Conservation (phyloP, 1,284 basidiomycete species). For the Vanrija humicola region DNA sequence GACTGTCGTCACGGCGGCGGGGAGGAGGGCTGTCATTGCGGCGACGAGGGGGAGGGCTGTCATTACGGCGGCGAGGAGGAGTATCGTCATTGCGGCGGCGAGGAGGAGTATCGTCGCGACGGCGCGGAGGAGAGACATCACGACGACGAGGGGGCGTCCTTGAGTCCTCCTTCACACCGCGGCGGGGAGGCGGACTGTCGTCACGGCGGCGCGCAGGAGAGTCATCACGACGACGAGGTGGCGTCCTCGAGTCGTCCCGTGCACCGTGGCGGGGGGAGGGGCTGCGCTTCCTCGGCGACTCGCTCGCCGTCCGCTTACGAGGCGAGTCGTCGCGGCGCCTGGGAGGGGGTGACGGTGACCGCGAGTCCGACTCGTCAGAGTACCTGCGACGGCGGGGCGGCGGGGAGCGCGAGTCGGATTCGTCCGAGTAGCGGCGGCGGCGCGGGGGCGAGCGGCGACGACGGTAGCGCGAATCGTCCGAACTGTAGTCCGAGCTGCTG, state of each 20-base stretch:
- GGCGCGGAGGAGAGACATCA: conserved; percentile 14
- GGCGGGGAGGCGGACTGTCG: conserved; percentile 21
- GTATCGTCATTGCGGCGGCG: conserved; percentile 14
- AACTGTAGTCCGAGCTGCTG: conserved; percentile 50
- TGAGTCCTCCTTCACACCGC: too few relatives aligned
- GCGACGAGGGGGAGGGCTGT: conserved; percentile 16
- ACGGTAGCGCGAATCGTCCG: conserved; percentile 32
- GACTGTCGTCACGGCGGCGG: conserved; percentile 5
- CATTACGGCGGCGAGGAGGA: conserved; percentile 15
- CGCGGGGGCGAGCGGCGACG: conserved; percentile 13
- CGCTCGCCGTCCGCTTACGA: background rate
- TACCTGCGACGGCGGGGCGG: conserved; percentile 17
- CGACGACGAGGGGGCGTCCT: conserved; percentile 19
- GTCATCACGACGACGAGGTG: conserved; percentile 12
- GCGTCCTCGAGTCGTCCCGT: conserved; percentile 17
- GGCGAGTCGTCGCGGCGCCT: conserved; percentile 7
- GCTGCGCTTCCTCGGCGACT: background rate
- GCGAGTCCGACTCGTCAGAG: conserved; percentile 17
- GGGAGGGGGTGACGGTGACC: conserved; percentile 13
- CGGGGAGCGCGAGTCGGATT: conserved; percentile 13
- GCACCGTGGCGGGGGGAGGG: conserved; percentile 7
- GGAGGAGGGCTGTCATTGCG: conserved; percentile 15
- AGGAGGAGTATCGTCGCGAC: conserved; percentile 20
- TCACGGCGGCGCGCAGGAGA: conserved; percentile 14
- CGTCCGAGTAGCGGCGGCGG: conserved; percentile 15